phyloP scores from a whole-genome alignment of 1,284 basidiomycete genomes.

The Puccinia triticina region DNA sequence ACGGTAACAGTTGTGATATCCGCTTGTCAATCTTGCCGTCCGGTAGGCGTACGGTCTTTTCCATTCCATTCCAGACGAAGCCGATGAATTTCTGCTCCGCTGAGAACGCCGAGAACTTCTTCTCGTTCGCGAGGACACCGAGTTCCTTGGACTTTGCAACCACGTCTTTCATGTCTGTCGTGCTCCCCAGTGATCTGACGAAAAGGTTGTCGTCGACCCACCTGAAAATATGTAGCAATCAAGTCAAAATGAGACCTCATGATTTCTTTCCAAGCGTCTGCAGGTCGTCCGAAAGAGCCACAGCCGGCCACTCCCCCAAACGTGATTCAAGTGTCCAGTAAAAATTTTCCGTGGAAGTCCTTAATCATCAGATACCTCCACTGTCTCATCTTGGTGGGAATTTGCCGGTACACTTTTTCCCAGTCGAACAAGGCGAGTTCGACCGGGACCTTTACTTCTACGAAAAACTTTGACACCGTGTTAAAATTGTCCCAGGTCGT shows the following conservation, averaged over 20 bases:
- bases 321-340: background rate
- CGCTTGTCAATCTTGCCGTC: background rate
- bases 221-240: too few relatives aligned
- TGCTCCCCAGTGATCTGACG: background rate
- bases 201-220: too few relatives aligned
- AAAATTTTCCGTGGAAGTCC: background rate
- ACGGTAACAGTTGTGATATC: background rate
- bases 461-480: too few relatives aligned
- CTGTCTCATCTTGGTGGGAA: too few relatives aligned
- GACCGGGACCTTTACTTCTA: too few relatives aligned
- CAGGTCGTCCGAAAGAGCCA: constrained; percentile 3
- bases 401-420: constrained; percentile 1
- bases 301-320: constrained; percentile 24
- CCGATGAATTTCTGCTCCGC: constrained; percentile 26
- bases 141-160: background rate
- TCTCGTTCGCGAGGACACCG: constrained; percentile 9
- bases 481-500: too few relatives aligned
- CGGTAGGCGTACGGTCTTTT: constrained; percentile 7
- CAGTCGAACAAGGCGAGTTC: constrained; percentile 12
- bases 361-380: too few relatives aligned
- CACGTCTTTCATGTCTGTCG: background rate
- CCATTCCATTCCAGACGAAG: constrained; percentile 9
- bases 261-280: too few relatives aligned
- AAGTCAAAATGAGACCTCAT: too few relatives aligned
- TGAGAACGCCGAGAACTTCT: background rate